Evolutionary conservation across 192 early-diverging fungal genomes (phyloP).

Genomic region (Coemansia sp.): DNA sequence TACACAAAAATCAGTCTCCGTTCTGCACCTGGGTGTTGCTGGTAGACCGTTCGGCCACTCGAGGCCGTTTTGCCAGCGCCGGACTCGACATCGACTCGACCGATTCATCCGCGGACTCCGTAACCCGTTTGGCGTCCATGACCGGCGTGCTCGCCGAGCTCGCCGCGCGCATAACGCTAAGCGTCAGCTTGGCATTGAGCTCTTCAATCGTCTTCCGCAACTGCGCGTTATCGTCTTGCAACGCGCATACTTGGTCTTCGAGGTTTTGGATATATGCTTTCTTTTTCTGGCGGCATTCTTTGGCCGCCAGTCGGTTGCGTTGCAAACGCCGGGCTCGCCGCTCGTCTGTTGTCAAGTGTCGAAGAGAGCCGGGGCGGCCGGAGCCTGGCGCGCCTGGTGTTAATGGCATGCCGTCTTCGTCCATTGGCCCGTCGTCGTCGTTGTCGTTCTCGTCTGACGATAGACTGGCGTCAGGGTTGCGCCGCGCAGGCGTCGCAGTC

Average conservation of each 20-base stretch:
- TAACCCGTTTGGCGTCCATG: slow-evolving; percentile 11
- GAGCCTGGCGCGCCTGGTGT: slow-evolving; percentile 54
- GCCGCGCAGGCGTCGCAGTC: too few relatives aligned
- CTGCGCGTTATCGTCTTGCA: slow-evolving; percentile 64
- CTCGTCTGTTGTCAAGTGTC: slow-evolving; percentile 64
- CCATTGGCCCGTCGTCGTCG: neutral
- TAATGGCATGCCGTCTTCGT: slow-evolving; percentile 37
- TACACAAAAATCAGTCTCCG: slow-evolving; percentile 4
- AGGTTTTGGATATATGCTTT: slow-evolving; percentile 75
- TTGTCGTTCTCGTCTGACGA: slow-evolving; percentile 16
- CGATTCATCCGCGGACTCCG: slow-evolving; percentile 1
- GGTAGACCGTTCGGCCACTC: slow-evolving; percentile 26
- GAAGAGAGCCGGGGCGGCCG: slow-evolving; percentile 49
- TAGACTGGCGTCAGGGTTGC: neutral
- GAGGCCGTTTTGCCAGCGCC: slow-evolving; percentile 30
- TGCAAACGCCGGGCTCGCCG: slow-evolving; percentile 71
- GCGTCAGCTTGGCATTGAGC: slow-evolving; percentile 62
- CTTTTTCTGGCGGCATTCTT: slow-evolving; percentile 83
- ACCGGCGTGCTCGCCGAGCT: slow-evolving; percentile 36
- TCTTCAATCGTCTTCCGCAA: slow-evolving; percentile 71
- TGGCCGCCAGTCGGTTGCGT: slow-evolving; percentile 77
- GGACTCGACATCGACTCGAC: slow-evolving; percentile 25
- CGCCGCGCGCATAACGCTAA: slow-evolving; percentile 56
- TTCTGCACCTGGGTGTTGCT: slow-evolving; percentile 10
- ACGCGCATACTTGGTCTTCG: slow-evolving; percentile 60